Evolutionary conservation across 2,329 filamentous ascomycete genomes (phyloP), one percentile per base, ranked within the genome.

Genomic region (Xylariaceae sp.): DNA sequence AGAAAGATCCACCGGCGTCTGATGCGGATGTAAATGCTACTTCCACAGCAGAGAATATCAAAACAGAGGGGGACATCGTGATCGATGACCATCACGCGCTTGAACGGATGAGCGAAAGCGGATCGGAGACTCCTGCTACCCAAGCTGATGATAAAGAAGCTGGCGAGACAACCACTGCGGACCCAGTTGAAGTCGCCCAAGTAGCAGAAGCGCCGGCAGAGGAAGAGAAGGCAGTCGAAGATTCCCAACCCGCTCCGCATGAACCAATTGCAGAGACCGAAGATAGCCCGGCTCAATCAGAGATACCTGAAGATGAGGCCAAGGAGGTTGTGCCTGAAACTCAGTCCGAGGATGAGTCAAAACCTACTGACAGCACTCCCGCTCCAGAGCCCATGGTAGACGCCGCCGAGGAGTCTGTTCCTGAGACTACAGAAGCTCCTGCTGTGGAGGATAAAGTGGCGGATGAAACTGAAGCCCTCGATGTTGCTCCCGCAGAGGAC

Each of bases 61-160:
- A 52, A 36, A 7, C 36, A 5, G 28, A 51, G 14, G 29, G 23
- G 19, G 46, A 44, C 7, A 23, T 29, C 14, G 8, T 50, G 19
- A 36, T 57, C 57, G 57, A 57, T n/a, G 57, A 60, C 11, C 53
- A 57, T 43, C 39, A 36, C 7, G 53, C 53, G 4, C 26, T 52
- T 11, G 51, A 56, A 39, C 52, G 7, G 9, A 52, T 59, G 52
- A 9, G 17, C 29, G 31, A 50, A 41, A 34, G 31, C n/a, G 33
- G 40, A 9, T 9, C 28, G 3, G 39, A 51, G 16, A 12, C 26
- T 9, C 16, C 39, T 6, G 16, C 44, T 39, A 6, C 41, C 6
- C 40, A 53, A 43, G 28, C 21, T 29, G 11, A 29, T 11, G 50
- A 58, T 40, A 46, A 58, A 46, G 39, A 29, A 41, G 31, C 19